Evolutionary conservation across 257 asterid genomes (phyloP), one percentile per base, ranked within the genome.

Genomic region (Osmanthus fragrans): DNA sequence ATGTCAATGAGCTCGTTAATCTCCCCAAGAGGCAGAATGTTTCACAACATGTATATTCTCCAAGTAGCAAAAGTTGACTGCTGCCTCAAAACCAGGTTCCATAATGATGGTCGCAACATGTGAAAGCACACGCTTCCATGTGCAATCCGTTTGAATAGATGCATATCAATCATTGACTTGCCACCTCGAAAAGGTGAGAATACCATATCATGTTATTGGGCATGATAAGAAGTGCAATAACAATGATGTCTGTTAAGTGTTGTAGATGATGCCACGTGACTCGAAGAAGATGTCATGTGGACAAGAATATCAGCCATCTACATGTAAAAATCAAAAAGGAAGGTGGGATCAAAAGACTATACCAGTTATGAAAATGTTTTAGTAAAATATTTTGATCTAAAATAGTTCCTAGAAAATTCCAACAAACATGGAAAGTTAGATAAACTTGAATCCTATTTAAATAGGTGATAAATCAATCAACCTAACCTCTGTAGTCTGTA

Each of bases 231-330:
- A 12, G 69, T 63, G 69, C 69, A 63, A 63, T 19, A 63, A 63
- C 33, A 25, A 60, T 23, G 68, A 25, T 25, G 34, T 60, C 25
- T 60, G 68, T 7, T 7, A 23, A 16, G 32, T 63, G 69, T 73
- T 16, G 80, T 51, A 68, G 83, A 81, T 81, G 83, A 81, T 73
- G 81, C 79, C 86, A 78, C 72, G 79, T 77, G 84, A 80, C 80
- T 79, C 40, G 83, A 75, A 81, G 83, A 70, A 63, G 77, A 84
- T 77, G 80, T 80, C 80, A 76, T 78, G 81, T 82, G 79, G 80
- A 76, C 77, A 73, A 65, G 72, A 78, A 82, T 25, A 81, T 82
- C 77, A 83, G 74, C 80, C 85, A 74, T 86, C 87, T 81, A 83
- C 87, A 80, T 16, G 80, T 64, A 73, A 84, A 82, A 81, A 36